These are phyloP conservation scores for Phytophthora meadii DNA, from an alignment of 352 stramenopile genomes.

Conservation along the genomic window DNA sequence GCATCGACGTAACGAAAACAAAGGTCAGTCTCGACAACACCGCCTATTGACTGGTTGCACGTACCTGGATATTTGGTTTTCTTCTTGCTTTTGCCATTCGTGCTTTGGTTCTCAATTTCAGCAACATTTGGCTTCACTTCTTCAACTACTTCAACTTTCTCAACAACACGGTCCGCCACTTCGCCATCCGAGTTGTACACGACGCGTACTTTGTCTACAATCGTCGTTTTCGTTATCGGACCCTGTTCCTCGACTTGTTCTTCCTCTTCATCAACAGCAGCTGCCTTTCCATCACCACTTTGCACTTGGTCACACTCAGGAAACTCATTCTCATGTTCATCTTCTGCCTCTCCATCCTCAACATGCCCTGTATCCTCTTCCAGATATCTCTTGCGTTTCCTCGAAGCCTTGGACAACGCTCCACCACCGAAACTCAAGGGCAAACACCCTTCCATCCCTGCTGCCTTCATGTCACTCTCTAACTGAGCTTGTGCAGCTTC, in stretches of 20 bases:
- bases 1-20: background rate
- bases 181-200: constrained; percentile 75
- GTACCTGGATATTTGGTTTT: constrained; percentile 46
- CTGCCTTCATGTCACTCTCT: constrained; percentile 63
- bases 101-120: constrained; percentile 28
- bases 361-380: constrained; percentile 5
- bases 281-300: background rate
- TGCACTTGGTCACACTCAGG: constrained; percentile 5
- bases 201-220: constrained; percentile 67
- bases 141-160: constrained; percentile 45
- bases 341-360: background rate
- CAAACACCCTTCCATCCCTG: constrained; percentile 57
- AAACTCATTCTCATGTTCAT: background rate
- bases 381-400: constrained; percentile 34
- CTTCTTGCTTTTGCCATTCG: constrained; percentile 19
- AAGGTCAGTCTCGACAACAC: background rate
- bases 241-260: background rate
- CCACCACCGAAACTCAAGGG: constrained; percentile 64
- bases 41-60: background rate
- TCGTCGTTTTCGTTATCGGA: constrained; percentile 21
- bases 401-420: constrained; percentile 14
- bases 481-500: constrained; percentile 62
- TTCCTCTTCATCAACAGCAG: background rate
- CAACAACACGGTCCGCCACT: constrained; percentile 47
- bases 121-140: constrained; percentile 5